A percentile compares a stretch with the other conserved stretches of the same genome.
Evolutionary conservation across 225 moss, liverwort and hornwort species (phyloP).

Genomic region (Straminergon stramineum): DNA sequence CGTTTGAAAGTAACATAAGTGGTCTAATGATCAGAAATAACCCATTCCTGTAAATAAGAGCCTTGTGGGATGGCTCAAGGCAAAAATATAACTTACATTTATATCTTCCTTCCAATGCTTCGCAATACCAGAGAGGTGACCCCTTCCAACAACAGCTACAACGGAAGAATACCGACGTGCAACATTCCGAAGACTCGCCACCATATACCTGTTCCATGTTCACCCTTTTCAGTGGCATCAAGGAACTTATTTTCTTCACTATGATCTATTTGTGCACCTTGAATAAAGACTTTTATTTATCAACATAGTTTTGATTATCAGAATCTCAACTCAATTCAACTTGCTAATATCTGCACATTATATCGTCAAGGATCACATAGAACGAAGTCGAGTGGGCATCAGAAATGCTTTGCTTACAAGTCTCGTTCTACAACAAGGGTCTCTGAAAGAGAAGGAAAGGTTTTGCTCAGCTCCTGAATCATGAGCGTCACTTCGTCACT

Average conservation of each 20-base stretch:
- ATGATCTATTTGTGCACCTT: neutral
- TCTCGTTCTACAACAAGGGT: constrained; percentile 70
- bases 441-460: constrained; percentile 49
- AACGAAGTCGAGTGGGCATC: neutral
- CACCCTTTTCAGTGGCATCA: neutral
- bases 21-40: neutral
- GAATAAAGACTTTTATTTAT: neutral
- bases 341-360: neutral
- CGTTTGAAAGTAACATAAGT: neutral
- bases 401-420: constrained; percentile 35
- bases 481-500: constrained; percentile 58
- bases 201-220: constrained; percentile 61
- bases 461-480: constrained; percentile 59
- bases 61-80: neutral
- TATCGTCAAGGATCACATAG: neutral
- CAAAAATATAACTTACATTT: constrained; percentile 27
- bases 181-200: constrained; percentile 46
- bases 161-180: constrained; percentile 39
- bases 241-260: neutral
- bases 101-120: constrained; percentile 71
- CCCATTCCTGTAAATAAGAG: neutral
- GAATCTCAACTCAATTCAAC: neutral
- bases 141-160: constrained; percentile 78
- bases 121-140: constrained; percentile 56
- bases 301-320: neutral